Conservation (phyloP, 345 rosid species). For the Aquilaria yunnanensis region DNA sequence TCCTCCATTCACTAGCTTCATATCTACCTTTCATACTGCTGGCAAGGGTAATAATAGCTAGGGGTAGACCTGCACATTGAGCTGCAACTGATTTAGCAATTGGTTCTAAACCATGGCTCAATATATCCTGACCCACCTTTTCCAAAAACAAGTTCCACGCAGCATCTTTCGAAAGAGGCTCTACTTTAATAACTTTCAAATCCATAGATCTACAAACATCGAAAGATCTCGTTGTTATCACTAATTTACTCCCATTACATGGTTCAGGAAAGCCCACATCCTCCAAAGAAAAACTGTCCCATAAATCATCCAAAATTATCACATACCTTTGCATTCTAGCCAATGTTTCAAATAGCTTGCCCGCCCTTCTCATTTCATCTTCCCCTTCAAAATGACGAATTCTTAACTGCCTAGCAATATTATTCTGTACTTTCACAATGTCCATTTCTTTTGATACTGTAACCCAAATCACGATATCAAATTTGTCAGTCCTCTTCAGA, state of each 20-base stretch:
- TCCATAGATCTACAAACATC: background rate
- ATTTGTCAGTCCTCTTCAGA: too few relatives aligned
- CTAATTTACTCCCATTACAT: background rate
- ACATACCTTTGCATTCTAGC: background rate
- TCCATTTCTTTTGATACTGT: too few relatives aligned
- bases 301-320: background rate
- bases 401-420: too few relatives aligned
- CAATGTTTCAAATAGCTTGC: background rate
- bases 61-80: background rate
- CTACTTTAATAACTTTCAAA: background rate
- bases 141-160: too few relatives aligned
- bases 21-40: constrained; percentile 2
- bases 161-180: too few relatives aligned
- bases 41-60: constrained; percentile 4
- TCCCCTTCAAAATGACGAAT: background rate
- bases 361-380: background rate
- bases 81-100: background rate
- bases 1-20: constrained; percentile 6
- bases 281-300: background rate
- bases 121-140: constrained; percentile 6
- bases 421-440: too few relatives aligned
- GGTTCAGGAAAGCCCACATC: background rate
- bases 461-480: too few relatives aligned
- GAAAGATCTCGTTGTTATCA: background rate
- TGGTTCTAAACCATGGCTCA: too few relatives aligned